Evolutionary conservation across 352 stramenopile genomes (phyloP).

Genomic region (Phytopythium montanum): DNA sequence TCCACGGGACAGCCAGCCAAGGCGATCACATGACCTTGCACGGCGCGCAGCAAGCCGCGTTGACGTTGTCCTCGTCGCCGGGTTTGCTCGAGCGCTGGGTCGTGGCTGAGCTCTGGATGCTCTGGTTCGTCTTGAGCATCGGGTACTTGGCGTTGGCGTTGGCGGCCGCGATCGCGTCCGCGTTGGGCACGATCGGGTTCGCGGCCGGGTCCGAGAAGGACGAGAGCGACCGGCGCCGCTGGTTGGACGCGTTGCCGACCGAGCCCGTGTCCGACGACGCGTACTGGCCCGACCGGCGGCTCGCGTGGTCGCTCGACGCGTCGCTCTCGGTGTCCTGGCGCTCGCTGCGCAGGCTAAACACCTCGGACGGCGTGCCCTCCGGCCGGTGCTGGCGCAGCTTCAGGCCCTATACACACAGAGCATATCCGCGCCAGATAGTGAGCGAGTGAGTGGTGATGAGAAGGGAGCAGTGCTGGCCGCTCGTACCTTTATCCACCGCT

Average conservation of each 20-base stretch:
- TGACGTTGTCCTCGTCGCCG: slow-evolving; percentile 28
- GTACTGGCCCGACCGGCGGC: slow-evolving; percentile 18
- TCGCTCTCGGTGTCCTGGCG: slow-evolving; percentile 81
- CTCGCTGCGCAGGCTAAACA: slow-evolving; percentile 80
- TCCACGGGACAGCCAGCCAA: neutral
- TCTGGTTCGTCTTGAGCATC: slow-evolving; percentile 78
- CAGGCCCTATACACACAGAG: slow-evolving; percentile 40
- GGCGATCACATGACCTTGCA: slow-evolving; percentile 59
- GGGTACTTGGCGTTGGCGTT: slow-evolving; percentile 55
- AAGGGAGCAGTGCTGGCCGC: neutral
- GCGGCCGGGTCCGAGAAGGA: slow-evolving; percentile 38
- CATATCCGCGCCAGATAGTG: neutral
- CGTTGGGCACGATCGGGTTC: slow-evolving; percentile 72
- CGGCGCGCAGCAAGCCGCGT: slow-evolving; percentile 55
- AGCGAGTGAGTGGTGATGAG: neutral
- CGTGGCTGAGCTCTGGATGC: slow-evolving; percentile 31
- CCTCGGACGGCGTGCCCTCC: slow-evolving; percentile 67
- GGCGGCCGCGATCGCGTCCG: slow-evolving; percentile 44
- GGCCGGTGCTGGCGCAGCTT: slow-evolving; percentile 67
- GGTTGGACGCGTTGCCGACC: slow-evolving; percentile 29
- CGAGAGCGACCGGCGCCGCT: slow-evolving; percentile 32
- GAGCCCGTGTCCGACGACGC: slow-evolving; percentile 67
- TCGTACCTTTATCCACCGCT: slow-evolving; percentile 47
- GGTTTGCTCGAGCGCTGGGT: slow-evolving; percentile 17
- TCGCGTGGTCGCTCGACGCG: slow-evolving; percentile 39